Percentiles rank a stretch among this genome's conserved stretches.
phyloP scores from a whole-genome alignment of 306 rosid species.

The Quillaja saponaria region DNA sequence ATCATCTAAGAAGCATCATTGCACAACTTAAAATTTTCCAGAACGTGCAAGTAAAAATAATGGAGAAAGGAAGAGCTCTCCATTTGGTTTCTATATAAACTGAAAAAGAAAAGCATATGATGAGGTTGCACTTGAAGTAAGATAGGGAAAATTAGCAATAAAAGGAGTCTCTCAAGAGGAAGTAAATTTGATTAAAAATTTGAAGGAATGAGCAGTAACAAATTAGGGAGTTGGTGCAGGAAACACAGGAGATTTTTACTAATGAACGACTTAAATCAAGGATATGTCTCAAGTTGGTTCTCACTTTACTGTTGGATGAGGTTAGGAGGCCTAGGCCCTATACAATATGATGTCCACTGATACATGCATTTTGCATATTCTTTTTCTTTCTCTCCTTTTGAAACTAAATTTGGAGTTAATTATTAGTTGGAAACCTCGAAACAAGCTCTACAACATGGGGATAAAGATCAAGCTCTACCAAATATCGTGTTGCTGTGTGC shows the following conservation, averaged over 20 bases:
- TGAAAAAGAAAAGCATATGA: constrained; percentile 13
- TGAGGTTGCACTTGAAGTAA: constrained; percentile 5
- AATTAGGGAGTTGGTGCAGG: not conserved
- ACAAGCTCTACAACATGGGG: not conserved
- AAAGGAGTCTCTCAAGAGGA: not conserved
- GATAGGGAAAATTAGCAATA: no score
- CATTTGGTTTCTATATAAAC: constrained; percentile 1
- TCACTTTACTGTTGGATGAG: not conserved
- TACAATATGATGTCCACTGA: constrained; percentile 2
- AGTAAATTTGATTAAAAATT: constrained; percentile 6
- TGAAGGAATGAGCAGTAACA: not conserved
- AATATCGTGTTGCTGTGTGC: not conserved
- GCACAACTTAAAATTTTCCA: constrained; percentile 8
- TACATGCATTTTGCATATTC: constrained; percentile 1
- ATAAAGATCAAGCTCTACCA: no score
- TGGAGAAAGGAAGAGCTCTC: not conserved
- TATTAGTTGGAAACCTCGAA: no score
- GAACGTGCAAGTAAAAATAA: constrained; percentile 2
- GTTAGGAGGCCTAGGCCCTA: not conserved
- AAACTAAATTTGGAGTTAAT: no score
- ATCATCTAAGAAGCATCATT: not conserved
- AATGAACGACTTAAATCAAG: not conserved
- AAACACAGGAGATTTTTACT: constrained; percentile 3
- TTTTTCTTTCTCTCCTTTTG: no score
- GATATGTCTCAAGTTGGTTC: not conserved